Evolutionary conservation across 1,284 basidiomycete species (phyloP), one percentile per base, ranked within the genome.

Genomic region (Volvariella surrecta): DNA sequence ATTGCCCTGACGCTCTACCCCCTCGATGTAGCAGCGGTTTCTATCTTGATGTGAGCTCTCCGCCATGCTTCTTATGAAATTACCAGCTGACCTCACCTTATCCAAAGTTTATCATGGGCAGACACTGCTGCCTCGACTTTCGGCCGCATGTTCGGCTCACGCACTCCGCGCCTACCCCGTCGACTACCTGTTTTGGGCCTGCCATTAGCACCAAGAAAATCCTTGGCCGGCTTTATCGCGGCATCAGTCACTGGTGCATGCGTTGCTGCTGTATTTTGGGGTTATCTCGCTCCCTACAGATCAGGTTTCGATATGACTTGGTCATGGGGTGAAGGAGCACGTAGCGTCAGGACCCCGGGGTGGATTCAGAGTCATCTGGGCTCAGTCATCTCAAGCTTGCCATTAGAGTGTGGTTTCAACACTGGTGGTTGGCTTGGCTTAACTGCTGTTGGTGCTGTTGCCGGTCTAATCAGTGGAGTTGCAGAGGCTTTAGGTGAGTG

Each of bases 61-160:
- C 32, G 40, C 19, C 37, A 46, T 44, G 45, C 40, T 31, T 37
- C 28, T 28, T 39, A 24, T 28, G 32, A 37, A 15, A 40, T 46
- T 15, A 20, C 21, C 42, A 39, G 11, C 24, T 28, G 24, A 28
- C 40, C 44, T 38, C 15, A 37, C 35, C 17, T 44, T 13, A 48
- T 45, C 24, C 44, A 39, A 56, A 94, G 89, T 49, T 80, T 99
- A 37, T 94, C 93, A 20, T 97, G 95, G 90, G 93, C 91, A 2
- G 95, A 99, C 65, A 98, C 95, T 0, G 80, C 89, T 11, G 95
- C 95, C 0, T 96, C 93, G 2, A 92, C 91, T 4, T 73, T 97
- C 49, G 95, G 95, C 32, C 82, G 95, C 18, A 69, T 92, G 32
- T 92, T 82, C 61, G 92, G 92, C 16, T 66, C 70, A 10, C 70